Conservation (phyloP, 2,329 filamentous ascomycete genomes). For the Aspergillus quadrilineatus region DNA sequence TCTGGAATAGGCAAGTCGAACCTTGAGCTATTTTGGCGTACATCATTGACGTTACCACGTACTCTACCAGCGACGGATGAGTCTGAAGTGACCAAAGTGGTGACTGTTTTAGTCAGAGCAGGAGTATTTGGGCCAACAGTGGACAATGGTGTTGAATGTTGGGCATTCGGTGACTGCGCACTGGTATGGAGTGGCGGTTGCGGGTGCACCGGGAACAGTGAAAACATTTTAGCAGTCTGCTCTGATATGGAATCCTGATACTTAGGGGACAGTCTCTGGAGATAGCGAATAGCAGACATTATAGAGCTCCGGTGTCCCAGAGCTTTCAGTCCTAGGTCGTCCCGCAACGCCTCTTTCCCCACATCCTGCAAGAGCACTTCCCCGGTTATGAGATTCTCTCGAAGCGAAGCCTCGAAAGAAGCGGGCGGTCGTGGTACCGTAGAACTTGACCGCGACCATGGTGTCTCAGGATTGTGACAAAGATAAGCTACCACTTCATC, state of each 20-base stretch:
- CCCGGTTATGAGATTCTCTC: conserved; percentile 65
- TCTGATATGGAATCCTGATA: conserved; percentile 40
- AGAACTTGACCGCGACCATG: conserved; percentile 35
- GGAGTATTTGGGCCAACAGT: background rate
- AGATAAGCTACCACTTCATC: conserved; percentile 67
- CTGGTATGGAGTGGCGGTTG: background rate
- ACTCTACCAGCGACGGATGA: background rate
- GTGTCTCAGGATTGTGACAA: conserved; percentile 54
- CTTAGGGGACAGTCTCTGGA: conserved; percentile 54
- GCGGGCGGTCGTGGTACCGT: conserved; percentile 48
- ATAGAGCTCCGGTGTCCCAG: conserved; percentile 61
- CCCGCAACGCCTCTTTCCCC: conserved; percentile 47
- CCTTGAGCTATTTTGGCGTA: background rate
- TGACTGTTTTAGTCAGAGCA: background rate
- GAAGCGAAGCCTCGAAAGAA: conserved; percentile 55
- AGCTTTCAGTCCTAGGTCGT: conserved; percentile 59
- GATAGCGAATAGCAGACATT: conserved; percentile 55
- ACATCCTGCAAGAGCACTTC: conserved; percentile 61
- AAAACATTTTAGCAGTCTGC: background rate
- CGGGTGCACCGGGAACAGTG: background rate
- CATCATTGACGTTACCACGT: background rate
- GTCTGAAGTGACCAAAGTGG: background rate
- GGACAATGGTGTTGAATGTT: background rate
- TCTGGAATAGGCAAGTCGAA: background rate
- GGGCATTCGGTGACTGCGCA: background rate